Percentiles rank a stretch among this genome's conserved stretches.
Evolutionary conservation across 148 eudicot species (phyloP).

Genomic region (Camellia sinensis): DNA sequence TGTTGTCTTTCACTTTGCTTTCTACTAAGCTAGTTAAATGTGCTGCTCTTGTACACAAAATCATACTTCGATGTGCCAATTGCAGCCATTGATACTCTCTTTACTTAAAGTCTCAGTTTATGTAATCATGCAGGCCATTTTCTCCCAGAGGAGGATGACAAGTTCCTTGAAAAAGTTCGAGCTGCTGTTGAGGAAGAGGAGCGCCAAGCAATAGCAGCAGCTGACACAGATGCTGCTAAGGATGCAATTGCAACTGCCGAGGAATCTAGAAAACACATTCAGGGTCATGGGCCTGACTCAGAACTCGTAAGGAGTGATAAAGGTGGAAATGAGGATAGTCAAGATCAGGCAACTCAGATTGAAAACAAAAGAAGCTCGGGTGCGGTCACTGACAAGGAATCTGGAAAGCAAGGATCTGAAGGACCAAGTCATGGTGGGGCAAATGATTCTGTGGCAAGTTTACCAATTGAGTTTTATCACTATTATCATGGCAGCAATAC

Average conservation of each 20-base stretch:
- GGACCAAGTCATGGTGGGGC: constrained; percentile 39
- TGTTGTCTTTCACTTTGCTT: constrained; percentile 9
- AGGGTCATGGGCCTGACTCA: constrained; percentile 25
- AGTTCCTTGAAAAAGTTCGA: constrained; percentile 79
- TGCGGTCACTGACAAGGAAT: constrained; percentile 28
- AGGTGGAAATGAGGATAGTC: constrained; percentile 28
- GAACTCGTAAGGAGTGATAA: constrained; percentile 29
- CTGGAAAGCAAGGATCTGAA: constrained; percentile 33
- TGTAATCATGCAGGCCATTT: constrained; percentile 67
- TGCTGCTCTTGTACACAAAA: not conserved
- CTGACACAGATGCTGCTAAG: constrained; percentile 75
- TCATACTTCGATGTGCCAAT: constrained; percentile 5
- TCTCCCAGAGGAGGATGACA: constrained; percentile 91
- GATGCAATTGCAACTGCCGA: constrained; percentile 82
- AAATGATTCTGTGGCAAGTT: constrained; percentile 64
- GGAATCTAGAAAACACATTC: constrained; percentile 58
- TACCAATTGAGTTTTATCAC: constrained; percentile 90
- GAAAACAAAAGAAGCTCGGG: constrained; percentile 20
- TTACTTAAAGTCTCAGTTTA: not conserved
- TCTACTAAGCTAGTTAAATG: not conserved
- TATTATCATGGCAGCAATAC: constrained; percentile 91
- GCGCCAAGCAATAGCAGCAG: constrained; percentile 75
- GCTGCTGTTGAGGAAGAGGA: constrained; percentile 97
- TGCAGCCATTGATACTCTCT: not conserved
- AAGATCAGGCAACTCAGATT: constrained; percentile 30